These are phyloP conservation scores for Leishmania lainsoni DNA, from an alignment of 208 protist species.

Conservation along the genomic window DNA sequence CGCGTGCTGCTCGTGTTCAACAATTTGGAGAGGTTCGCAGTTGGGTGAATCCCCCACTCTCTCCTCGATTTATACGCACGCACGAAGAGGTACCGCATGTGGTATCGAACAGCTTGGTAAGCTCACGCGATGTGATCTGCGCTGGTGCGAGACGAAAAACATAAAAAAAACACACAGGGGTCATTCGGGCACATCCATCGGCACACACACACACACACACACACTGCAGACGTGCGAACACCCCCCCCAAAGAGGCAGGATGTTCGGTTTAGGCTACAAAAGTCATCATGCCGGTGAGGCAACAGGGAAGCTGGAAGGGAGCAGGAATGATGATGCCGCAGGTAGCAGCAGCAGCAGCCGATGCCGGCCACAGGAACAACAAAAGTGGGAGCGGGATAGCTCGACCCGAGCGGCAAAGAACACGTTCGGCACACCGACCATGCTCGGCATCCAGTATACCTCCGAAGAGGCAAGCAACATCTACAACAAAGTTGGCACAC, in stretches of 20 bases:
- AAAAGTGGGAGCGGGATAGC: slow-evolving; percentile 3
- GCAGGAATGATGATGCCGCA: neutral
- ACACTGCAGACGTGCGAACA: neutral
- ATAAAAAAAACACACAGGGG: neutral
- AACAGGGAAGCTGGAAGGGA: neutral
- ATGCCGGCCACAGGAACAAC: neutral
- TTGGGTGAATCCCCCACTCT: too few species aligned
- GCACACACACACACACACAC: neutral
- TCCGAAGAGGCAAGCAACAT: slow-evolving; percentile 68
- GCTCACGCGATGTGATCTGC: neutral
- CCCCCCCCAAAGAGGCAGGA: neutral
- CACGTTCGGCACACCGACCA: slow-evolving; percentile 52
- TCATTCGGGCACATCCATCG: neutral
- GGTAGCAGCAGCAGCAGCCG: neutral
- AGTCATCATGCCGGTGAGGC: slow-evolving; percentile 17
- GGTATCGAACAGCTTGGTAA: neutral
- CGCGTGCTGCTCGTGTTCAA: neutral
- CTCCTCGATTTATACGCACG: neutral
- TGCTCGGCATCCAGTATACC: slow-evolving; percentile 77
- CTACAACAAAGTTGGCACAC: slow-evolving; percentile 72
- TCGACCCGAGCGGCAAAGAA: slow-evolving; percentile 11
- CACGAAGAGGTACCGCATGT: neutral
- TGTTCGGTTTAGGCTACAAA: slow-evolving; percentile 23
- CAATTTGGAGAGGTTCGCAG: too few species aligned
- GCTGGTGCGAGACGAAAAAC: neutral